phyloP scores from a whole-genome alignment of 2,329 filamentous ascomycete genomes.

The Diaporthe aspalathi region DNA sequence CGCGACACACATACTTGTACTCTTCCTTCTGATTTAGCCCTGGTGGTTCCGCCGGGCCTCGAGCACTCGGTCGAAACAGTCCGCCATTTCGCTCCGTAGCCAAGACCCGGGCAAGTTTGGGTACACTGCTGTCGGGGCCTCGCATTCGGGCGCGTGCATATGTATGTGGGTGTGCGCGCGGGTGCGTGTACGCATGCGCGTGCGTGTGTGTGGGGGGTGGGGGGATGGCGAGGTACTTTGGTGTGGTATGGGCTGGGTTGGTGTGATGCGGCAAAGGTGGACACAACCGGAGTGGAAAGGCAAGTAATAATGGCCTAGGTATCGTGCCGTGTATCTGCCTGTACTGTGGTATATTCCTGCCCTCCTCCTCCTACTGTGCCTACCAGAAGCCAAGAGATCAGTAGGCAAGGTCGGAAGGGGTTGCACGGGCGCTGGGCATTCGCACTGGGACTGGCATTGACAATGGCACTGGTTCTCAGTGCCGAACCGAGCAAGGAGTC shows the following conservation, averaged over 20 bases:
- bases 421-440: constrained; percentile 2
- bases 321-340: not conserved
- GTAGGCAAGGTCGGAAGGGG: not conserved
- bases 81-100: constrained; percentile 3
- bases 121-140: constrained; percentile 7
- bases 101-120: constrained; percentile 1
- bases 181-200: not conserved
- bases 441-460: not conserved
- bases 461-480: not conserved
- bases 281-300: not conserved
- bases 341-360: not conserved
- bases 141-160: not conserved
- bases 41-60: constrained; percentile 8
- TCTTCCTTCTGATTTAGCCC: not conserved
- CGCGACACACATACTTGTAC: no score
- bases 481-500: constrained; percentile 11
- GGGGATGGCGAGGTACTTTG: constrained; percentile 7
- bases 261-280: not conserved
- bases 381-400: not conserved
- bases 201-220: not conserved
- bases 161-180: not conserved
- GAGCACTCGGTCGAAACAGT: not conserved
- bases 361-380: not conserved
- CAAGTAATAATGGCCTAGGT: not conserved
- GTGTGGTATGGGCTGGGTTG: constrained; percentile 2